These are phyloP conservation scores for Magnaporthales sp. DNA, from an alignment of 2,329 filamentous ascomycete species.

Conservation along the genomic window DNA sequence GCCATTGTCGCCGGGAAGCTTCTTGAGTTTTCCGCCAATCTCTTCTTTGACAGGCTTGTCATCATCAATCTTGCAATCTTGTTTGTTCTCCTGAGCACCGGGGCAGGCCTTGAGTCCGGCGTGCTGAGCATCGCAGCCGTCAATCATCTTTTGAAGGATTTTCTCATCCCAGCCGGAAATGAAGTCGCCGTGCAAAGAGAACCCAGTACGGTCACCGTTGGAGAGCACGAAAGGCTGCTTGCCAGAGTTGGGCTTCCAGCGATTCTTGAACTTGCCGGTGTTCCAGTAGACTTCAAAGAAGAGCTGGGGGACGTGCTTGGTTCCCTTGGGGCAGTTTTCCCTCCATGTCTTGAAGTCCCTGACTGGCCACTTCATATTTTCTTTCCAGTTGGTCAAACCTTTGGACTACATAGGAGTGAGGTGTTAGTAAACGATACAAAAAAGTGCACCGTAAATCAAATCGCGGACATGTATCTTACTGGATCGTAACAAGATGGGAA, in stretches of 20 bases:
- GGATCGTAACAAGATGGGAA: slow-evolving; percentile 71
- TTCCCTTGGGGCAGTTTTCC: slow-evolving; percentile 45
- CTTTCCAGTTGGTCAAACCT: slow-evolving; percentile 49
- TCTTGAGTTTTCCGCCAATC: slow-evolving; percentile 31
- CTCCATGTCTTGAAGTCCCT: slow-evolving; percentile 23
- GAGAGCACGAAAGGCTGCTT: slow-evolving; percentile 58
- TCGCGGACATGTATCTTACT: slow-evolving; percentile 6
- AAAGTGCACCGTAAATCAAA: not conserved
- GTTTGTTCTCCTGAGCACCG: slow-evolving; percentile 39
- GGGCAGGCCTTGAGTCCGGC: slow-evolving; percentile 55
- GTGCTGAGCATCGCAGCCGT: slow-evolving; percentile 54
- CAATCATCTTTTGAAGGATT: slow-evolving; percentile 57
- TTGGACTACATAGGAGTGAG: slow-evolving; percentile 21
- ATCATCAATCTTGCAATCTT: not conserved
- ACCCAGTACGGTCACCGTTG: slow-evolving; percentile 63
- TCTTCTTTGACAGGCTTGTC: slow-evolving; percentile 31
- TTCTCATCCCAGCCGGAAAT: slow-evolving; percentile 62
- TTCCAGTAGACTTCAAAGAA: slow-evolving; percentile 55
- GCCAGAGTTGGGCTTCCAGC: slow-evolving; percentile 46
- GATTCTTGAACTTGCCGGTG: slow-evolving; percentile 40
- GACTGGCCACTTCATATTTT: slow-evolving; percentile 59
- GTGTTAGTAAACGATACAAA: not conserved
- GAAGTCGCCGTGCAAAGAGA: slow-evolving; percentile 64
- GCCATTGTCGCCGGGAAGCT: slow-evolving; percentile 47
- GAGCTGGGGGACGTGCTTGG: slow-evolving; percentile 45